phyloP scores from a whole-genome alignment of 495 filamentous ascomycete species.

The Talaromyces proteolyticus region DNA sequence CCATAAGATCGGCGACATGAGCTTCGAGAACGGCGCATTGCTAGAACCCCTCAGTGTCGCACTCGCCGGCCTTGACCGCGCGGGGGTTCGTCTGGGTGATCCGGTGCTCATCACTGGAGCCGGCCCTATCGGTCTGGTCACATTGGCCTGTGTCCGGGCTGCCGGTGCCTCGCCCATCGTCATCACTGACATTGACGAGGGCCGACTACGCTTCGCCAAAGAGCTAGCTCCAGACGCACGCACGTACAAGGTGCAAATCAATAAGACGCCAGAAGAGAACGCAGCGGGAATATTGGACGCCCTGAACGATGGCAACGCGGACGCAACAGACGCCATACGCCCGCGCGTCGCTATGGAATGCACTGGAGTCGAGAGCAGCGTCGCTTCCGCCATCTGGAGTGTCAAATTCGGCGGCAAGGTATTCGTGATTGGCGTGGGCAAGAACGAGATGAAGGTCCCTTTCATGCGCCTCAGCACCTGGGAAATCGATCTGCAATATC shows the following conservation, averaged over 20 bases:
- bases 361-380: slow-evolving; percentile 86
- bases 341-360: slow-evolving; percentile 79
- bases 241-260: slow-evolving; percentile 70
- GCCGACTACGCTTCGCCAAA: slow-evolving; percentile 76
- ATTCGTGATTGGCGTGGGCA: slow-evolving; percentile 88
- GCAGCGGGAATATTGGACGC: slow-evolving; percentile 57
- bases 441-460: slow-evolving; percentile 88
- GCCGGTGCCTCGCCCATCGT: slow-evolving; percentile 82
- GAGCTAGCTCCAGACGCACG: slow-evolving; percentile 64
- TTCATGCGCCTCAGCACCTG: slow-evolving; percentile 88
- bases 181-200: slow-evolving; percentile 89
- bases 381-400: slow-evolving; percentile 78
- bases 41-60: slow-evolving; percentile 84
- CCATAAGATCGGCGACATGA: slow-evolving; percentile 87
- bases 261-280: slow-evolving; percentile 60
- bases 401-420: slow-evolving; percentile 92
- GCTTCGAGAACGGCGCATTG: slow-evolving; percentile 80
- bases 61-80: slow-evolving; percentile 76
- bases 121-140: slow-evolving; percentile 85
- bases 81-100: slow-evolving; percentile 72
- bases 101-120: slow-evolving; percentile 82
- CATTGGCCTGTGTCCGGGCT: slow-evolving; percentile 71
- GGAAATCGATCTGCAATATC: slow-evolving; percentile 91
- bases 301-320: slow-evolving; percentile 34
- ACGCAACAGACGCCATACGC: slow-evolving; percentile 61